Percentiles rank a stretch among this genome's conserved stretches.
These are phyloP conservation scores for Crepidotus variabilis DNA, from an alignment of 768 basidiomycete genomes.

Conservation along the genomic window DNA sequence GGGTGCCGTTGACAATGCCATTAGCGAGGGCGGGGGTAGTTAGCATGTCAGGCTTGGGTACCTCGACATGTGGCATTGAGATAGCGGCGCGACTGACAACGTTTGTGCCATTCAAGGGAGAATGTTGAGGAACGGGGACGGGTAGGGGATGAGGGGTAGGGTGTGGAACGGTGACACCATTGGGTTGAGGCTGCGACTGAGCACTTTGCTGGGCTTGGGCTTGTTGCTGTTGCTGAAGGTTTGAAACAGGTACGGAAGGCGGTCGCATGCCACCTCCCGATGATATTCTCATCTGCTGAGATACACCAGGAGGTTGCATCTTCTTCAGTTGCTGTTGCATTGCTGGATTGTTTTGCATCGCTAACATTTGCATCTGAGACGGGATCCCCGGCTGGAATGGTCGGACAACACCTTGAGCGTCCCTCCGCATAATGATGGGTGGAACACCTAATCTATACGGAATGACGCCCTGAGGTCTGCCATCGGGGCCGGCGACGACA, in stretches of 20 bases:
- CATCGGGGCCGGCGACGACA: slow-evolving; percentile 39
- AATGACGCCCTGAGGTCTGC: slow-evolving; percentile 44
- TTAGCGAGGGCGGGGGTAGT: slow-evolving; percentile 23
- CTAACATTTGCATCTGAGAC: slow-evolving; percentile 8
- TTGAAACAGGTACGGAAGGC: slow-evolving; percentile 32
- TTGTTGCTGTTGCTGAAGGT: slow-evolving; percentile 21
- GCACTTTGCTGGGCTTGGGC: too few species aligned
- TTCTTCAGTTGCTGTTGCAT: slow-evolving; percentile 57
- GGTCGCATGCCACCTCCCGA: slow-evolving; percentile 56
- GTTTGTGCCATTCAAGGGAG: neutral
- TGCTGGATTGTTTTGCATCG: slow-evolving; percentile 35
- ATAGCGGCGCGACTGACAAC: neutral
- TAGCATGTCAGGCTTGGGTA: neutral
- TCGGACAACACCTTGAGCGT: slow-evolving; percentile 26
- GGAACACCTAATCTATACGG: slow-evolving; percentile 48
- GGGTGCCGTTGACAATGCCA: slow-evolving; percentile 25
- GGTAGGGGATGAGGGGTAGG: neutral
- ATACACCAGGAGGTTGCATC: slow-evolving; percentile 50
- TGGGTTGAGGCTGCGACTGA: slow-evolving; percentile 23
- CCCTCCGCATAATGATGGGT: slow-evolving; percentile 28
- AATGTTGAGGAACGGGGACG: neutral
- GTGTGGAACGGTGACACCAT: slow-evolving; percentile 13
- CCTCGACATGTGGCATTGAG: slow-evolving; percentile 3
- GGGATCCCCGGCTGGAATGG: slow-evolving; percentile 18
- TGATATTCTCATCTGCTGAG: slow-evolving; percentile 60